Evolutionary conservation across 345 rosid species (phyloP).

Genomic region (Arabidopsis arenosa): DNA sequence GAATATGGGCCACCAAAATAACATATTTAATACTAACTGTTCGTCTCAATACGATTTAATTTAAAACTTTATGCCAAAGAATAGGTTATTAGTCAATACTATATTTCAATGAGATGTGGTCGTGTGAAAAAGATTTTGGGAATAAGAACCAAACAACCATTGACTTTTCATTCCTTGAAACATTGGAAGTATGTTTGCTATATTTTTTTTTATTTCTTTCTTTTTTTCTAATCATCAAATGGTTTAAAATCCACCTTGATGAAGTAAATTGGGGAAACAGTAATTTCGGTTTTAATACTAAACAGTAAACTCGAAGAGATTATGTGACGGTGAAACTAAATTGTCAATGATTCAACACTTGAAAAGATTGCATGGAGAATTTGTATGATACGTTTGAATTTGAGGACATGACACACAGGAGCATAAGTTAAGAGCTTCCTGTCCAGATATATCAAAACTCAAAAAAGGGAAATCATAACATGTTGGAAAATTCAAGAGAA

Average conservation of each 20-base stretch:
- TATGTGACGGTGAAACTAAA: neutral
- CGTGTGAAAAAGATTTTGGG: conserved; percentile 13
- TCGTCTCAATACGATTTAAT: neutral
- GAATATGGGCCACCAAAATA: conserved; percentile 30
- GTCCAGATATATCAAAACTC: conserved; percentile 26
- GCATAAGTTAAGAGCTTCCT: conserved; percentile 15
- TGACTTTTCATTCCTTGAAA: conserved; percentile 27
- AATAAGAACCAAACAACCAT: conserved; percentile 38
- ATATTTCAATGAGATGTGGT: neutral
- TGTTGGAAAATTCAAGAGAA: conserved; percentile 26
- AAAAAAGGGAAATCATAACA: conserved; percentile 40
- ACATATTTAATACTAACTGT: conserved; percentile 32
- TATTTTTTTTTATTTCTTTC: too few relatives aligned
- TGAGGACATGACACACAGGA: conserved; percentile 17
- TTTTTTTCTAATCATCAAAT: conserved; percentile 4
- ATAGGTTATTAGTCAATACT: neutral
- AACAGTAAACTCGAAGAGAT: neutral
- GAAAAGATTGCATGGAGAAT: neutral
- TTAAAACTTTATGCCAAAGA: conserved; percentile 1
- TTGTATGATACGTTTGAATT: conserved; percentile 3
- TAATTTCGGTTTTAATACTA: neutral
- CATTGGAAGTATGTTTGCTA: conserved; percentile 6
- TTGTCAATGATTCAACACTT: neutral
- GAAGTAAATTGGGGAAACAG: neutral
- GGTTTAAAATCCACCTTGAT: neutral